These are phyloP conservation scores for Daldinia decipiens DNA, from an alignment of 495 filamentous ascomycete species.

Conservation along the genomic window DNA sequence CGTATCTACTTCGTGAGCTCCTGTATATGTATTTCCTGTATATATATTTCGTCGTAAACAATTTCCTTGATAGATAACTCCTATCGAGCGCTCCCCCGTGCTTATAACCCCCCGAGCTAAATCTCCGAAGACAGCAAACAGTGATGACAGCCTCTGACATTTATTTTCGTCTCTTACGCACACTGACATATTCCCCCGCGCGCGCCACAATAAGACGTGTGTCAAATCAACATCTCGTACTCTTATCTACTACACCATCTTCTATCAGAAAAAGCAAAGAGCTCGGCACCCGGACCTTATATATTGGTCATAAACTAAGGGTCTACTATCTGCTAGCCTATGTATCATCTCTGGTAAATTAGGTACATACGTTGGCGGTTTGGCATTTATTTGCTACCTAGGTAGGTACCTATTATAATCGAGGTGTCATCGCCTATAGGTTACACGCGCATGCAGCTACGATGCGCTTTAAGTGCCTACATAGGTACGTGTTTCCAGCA, in stretches of 20 bases:
- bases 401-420: background rate
- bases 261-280: background rate
- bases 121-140: background rate
- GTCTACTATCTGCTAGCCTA: background rate
- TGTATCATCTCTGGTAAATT: background rate
- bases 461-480: background rate
- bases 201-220: slow-evolving; percentile 6
- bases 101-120: background rate
- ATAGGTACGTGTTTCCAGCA: background rate
- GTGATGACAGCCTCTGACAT: background rate
- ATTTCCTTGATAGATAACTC: no score
- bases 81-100: background rate
- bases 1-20: background rate
- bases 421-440: background rate
- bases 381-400: background rate
- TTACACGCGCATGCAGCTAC: background rate
- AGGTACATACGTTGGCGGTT: background rate
- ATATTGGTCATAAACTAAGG: background rate
- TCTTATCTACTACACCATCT: slow-evolving; percentile 1
- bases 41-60: no score
- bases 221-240: background rate
- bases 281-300: background rate
- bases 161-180: background rate
- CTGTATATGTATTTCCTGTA: no score
- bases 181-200: background rate